Evolutionary conservation across 306 rosid species (phyloP).

Genomic region (Dicorynia guianensis): DNA sequence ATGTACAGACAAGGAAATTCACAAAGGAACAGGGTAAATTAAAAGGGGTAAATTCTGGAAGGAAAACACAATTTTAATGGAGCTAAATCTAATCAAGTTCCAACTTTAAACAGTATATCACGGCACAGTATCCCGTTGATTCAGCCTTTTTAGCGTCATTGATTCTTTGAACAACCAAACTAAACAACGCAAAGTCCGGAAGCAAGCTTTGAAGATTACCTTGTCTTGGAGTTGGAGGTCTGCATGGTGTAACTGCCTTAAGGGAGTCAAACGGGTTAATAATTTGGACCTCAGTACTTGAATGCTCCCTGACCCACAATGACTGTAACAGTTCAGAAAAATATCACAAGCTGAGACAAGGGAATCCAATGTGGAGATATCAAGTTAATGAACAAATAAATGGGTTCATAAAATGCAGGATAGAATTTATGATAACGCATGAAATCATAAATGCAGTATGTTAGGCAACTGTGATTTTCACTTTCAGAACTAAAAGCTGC

Average conservation of each 20-base stretch:
- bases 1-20: slow-evolving; percentile 11
- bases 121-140: background rate
- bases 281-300: slow-evolving; percentile 53
- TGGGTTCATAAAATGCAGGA: slow-evolving; percentile 56
- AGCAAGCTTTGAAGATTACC: slow-evolving; percentile 58
- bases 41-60: too few relatives aligned
- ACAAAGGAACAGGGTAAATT: background rate
- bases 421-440: slow-evolving; percentile 49
- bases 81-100: too few relatives aligned
- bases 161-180: slow-evolving; percentile 13
- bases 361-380: slow-evolving; percentile 75
- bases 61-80: background rate
- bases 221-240: slow-evolving; percentile 78
- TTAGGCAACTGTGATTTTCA: slow-evolving; percentile 36
- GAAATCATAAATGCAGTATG: slow-evolving; percentile 56
- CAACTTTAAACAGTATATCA: too few relatives aligned
- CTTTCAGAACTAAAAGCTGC: slow-evolving; percentile 25
- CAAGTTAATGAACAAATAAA: slow-evolving; percentile 53
- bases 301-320: slow-evolving; percentile 83
- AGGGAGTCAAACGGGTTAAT: slow-evolving; percentile 40
- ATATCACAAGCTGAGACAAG: slow-evolving; percentile 55
- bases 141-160: background rate
- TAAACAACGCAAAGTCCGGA: slow-evolving; percentile 33
- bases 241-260: slow-evolving; percentile 69
- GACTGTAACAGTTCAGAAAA: slow-evolving; percentile 57